Evolutionary conservation across 2,329 filamentous ascomycete genomes (phyloP).

Genomic region (Pleomassaria siparia): DNA sequence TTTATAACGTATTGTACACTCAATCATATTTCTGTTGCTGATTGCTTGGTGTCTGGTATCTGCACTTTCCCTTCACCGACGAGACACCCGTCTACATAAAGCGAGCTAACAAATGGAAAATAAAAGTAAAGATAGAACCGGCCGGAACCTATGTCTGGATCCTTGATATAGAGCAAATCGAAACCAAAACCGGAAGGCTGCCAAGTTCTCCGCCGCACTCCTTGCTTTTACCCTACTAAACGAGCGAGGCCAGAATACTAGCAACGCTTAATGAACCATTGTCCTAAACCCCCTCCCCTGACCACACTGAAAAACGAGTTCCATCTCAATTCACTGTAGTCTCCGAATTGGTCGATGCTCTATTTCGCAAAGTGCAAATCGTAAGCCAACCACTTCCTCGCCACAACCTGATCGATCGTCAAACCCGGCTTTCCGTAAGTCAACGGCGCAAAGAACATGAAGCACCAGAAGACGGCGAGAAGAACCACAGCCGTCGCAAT

Average conservation of each 20-base stretch:
- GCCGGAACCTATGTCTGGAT: neutral
- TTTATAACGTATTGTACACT: too few species aligned
- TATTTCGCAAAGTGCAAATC: slow-evolving; percentile 99
- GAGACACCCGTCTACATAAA: neutral
- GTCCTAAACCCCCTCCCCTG: neutral
- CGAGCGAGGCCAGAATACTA: slow-evolving; percentile 1
- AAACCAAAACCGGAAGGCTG: neutral
- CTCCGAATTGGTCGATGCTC: slow-evolving; percentile 13
- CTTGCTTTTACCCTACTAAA: slow-evolving; percentile 1
- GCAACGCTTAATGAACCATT: neutral
- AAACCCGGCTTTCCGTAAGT: slow-evolving; percentile 95
- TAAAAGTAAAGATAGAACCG: neutral
- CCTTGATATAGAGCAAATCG: neutral
- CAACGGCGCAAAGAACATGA: slow-evolving; percentile 91
- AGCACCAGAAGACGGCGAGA: slow-evolving; percentile 68
- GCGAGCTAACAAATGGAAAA: neutral
- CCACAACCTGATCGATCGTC: slow-evolving; percentile 72
- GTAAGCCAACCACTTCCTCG: slow-evolving; percentile 94
- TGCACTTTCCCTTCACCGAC: too few species aligned
- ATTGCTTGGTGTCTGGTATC: too few species aligned
- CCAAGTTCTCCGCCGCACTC: neutral
- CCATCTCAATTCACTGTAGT: neutral
- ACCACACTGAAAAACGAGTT: neutral
- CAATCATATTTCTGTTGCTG: too few species aligned
- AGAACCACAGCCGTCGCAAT: slow-evolving; percentile 73